Evolutionary conservation across 257 asterid genomes (phyloP).

Genomic region (Nicotiana benthamiana): DNA sequence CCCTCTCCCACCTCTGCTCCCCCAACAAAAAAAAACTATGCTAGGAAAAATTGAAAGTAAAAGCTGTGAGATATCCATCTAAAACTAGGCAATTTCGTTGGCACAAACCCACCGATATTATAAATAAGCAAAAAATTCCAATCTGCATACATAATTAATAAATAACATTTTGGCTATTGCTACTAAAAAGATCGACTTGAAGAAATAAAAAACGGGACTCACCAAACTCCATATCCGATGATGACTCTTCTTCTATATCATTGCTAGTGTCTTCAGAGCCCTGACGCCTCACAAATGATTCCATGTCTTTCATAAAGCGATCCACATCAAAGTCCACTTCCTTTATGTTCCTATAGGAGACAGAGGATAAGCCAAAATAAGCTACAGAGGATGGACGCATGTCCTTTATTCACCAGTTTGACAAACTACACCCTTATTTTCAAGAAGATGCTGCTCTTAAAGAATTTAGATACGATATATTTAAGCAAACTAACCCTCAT

Average conservation of each 20-base stretch:
- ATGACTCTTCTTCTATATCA: slow-evolving; percentile 53
- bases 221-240: slow-evolving; percentile 84
- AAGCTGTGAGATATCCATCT: background rate
- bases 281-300: slow-evolving; percentile 44
- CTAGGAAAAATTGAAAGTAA: background rate
- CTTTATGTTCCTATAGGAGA: slow-evolving; percentile 38
- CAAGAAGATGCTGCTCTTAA: background rate
- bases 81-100: background rate
- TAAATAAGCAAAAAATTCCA: background rate
- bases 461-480: background rate
- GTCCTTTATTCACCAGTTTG: background rate
- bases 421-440: background rate
- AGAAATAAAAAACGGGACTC: slow-evolving; percentile 7
- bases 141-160: background rate
- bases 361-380: background rate
- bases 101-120: background rate
- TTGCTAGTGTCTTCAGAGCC: slow-evolving; percentile 36
- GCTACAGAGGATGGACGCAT: background rate
- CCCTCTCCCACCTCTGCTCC: background rate
- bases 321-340: slow-evolving; percentile 76
- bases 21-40: background rate
- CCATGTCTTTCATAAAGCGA: slow-evolving; percentile 79
- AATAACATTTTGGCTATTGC: background rate
- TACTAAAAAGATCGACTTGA: background rate
- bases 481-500: background rate